Evolutionary conservation across 2,329 filamentous ascomycete genomes (phyloP).

Genomic region (Microcyclospora tardicrescens): DNA sequence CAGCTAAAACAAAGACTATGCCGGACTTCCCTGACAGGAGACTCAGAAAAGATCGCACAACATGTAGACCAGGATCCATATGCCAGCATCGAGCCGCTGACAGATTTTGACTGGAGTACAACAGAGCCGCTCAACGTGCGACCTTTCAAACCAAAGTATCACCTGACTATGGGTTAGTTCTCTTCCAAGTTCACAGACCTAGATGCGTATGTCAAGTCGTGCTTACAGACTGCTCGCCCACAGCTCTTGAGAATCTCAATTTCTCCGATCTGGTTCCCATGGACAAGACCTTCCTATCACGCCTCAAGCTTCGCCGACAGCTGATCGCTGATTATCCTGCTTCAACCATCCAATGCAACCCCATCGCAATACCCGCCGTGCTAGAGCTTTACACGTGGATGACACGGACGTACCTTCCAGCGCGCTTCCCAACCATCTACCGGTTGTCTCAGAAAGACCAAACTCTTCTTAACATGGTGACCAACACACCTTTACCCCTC

Average conservation of each 20-base stretch:
- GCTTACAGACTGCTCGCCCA: not conserved
- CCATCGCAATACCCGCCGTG: slow-evolving; percentile 34
- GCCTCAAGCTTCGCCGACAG: slow-evolving; percentile 37
- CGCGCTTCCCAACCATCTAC: slow-evolving; percentile 40
- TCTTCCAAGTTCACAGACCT: not conserved
- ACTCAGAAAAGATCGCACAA: not conserved
- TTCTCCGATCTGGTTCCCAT: slow-evolving; percentile 44
- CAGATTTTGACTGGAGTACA: slow-evolving; percentile 37
- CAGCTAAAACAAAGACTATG: no score
- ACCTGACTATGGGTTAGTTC: slow-evolving; percentile 48
- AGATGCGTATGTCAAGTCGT: not conserved
- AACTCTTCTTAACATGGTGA: slow-evolving; percentile 35
- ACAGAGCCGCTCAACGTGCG: slow-evolving; percentile 41
- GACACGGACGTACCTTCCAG: slow-evolving; percentile 41
- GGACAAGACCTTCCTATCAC: slow-evolving; percentile 44
- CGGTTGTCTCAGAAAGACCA: slow-evolving; percentile 9
- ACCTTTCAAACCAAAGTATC: slow-evolving; percentile 48
- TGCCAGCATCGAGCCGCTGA: slow-evolving; percentile 32
- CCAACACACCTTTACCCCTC: slow-evolving; percentile 30
- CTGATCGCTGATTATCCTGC: slow-evolving; percentile 33
- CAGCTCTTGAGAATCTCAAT: slow-evolving; percentile 41
- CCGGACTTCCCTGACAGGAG: no score
- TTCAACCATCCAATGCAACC: slow-evolving; percentile 27
- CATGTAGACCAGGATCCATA: slow-evolving; percentile 20
- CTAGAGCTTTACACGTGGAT: slow-evolving; percentile 46